Conservation (phyloP, 352 stramenopile genomes). For the Globisporangium radiosum region DNA sequence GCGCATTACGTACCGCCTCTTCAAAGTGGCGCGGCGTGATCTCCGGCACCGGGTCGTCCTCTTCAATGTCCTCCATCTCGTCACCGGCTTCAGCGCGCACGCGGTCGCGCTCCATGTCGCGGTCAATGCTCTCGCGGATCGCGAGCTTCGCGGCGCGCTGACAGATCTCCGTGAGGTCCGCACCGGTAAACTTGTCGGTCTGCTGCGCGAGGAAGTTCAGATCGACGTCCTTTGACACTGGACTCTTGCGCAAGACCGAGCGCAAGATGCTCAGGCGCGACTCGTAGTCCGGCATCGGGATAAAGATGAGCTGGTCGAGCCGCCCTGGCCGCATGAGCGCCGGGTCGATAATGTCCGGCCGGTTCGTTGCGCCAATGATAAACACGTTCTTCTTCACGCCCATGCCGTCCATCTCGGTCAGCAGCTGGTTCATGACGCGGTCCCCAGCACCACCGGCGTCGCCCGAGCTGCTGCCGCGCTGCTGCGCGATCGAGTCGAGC, state of each 20-base stretch:
- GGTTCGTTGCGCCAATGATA: conserved; percentile 95
- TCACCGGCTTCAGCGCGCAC: conserved; percentile 89
- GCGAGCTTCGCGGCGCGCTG: conserved; percentile 98
- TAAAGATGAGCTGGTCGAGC: conserved; percentile 95
- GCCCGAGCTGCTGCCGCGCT: conserved; percentile 91
- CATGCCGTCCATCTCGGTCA: conserved; percentile 99
- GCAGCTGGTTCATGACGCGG: conserved; percentile 99
- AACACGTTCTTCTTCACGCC: conserved; percentile 99
- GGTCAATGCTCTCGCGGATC: conserved; percentile 98
- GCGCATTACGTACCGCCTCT: conserved; percentile 94
- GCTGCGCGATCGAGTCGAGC: conserved; percentile 98
- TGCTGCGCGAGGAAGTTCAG: conserved; percentile 94
- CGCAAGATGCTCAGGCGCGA: conserved; percentile 94
- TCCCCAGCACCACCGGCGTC: conserved; percentile 97
- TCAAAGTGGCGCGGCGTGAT: conserved; percentile 96
- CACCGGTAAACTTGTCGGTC: conserved; percentile 99
- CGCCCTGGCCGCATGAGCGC: conserved; percentile 95
- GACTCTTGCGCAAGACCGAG: conserved; percentile 96
- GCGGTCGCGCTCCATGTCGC: conserved; percentile 96
- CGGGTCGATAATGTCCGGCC: conserved; percentile 97
- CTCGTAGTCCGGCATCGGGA: conserved; percentile 97
- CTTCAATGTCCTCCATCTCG: conserved; percentile 88
- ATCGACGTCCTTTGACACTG: conserved; percentile 97
- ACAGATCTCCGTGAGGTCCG: conserved; percentile 99
- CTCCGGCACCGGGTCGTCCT: conserved; percentile 96